These are phyloP conservation scores for Ambrosia hybrid DNA, from an alignment of 140 eudicot genomes.

Conservation along the genomic window DNA sequence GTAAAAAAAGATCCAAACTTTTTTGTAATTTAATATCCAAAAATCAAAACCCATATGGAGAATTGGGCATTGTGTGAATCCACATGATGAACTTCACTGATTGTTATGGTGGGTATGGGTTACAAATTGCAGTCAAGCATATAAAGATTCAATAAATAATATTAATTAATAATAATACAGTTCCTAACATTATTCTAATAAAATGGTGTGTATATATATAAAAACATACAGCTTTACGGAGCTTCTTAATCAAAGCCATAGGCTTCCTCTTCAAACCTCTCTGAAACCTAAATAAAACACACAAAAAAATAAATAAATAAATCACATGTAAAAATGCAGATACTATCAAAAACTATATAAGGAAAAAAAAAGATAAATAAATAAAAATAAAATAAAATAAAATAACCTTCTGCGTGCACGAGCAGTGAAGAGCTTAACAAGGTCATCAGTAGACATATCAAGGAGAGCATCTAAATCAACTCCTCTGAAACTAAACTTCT, in stretches of 20 bases:
- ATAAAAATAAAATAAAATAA: too few species aligned
- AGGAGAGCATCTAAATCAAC: conserved; percentile 81
- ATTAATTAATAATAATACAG: too few species aligned
- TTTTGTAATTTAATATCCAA: too few species aligned
- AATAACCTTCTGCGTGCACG: conserved; percentile 75
- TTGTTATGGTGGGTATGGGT: too few species aligned
- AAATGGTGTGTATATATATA: not conserved
- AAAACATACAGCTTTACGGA: conserved; percentile 80
- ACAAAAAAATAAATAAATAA: not conserved
- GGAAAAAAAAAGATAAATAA: too few species aligned
- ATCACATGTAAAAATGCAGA: not conserved
- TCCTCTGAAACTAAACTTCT: conserved; percentile 82
- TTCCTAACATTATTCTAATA: too few species aligned
- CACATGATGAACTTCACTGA: too few species aligned
- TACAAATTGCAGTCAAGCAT: too few species aligned
- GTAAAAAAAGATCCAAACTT: too few species aligned
- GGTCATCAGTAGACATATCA: conserved; percentile 83
- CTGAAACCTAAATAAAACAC: conserved; percentile 47
- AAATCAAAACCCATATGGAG: too few species aligned
- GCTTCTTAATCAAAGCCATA: conserved; percentile 96
- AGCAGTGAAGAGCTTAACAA: conserved; percentile 76
- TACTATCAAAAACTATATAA: not conserved
- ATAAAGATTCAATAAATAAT: too few species aligned
- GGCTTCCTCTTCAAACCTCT: conserved; percentile 98
- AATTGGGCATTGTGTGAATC: too few species aligned